Conservation (phyloP, 306 rosid genomes). For the Quercus berberidifolia region DNA sequence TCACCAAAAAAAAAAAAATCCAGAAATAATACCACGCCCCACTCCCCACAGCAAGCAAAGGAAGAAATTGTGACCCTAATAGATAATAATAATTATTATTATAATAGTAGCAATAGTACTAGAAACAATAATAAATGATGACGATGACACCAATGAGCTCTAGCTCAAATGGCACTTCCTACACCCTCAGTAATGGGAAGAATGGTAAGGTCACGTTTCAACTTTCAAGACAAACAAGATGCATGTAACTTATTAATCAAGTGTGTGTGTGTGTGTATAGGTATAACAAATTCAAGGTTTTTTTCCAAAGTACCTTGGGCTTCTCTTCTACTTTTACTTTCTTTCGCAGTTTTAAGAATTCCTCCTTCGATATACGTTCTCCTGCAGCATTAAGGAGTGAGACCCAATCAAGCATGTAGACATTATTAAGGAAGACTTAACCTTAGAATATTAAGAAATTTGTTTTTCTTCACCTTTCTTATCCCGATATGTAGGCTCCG, state of each 20-base stretch:
- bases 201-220: too few relatives aligned
- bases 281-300: background rate
- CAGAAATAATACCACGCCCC: background rate
- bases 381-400: constrained; percentile 40
- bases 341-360: constrained; percentile 58
- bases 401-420: constrained; percentile 6
- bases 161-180: too few relatives aligned
- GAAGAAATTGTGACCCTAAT: background rate
- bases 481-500: constrained; percentile 77
- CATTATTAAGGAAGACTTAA: background rate
- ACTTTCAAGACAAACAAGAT: too few relatives aligned
- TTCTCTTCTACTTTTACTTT: constrained; percentile 80
- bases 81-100: too few relatives aligned
- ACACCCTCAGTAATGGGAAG: too few relatives aligned
- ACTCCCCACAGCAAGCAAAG: too few relatives aligned
- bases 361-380: constrained; percentile 66
- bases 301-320: constrained; percentile 61
- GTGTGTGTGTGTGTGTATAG: too few relatives aligned
- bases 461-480: constrained; percentile 60
- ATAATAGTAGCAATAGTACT: too few relatives aligned
- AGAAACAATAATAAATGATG: too few relatives aligned
- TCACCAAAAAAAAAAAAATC: background rate
- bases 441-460: constrained; percentile 1
- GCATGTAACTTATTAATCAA: too few relatives aligned
- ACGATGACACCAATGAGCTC: too few relatives aligned